Evolutionary conservation across 345 rosid species (phyloP), one percentile per base, ranked within the genome.

Genomic region (Garcia nutans): DNA sequence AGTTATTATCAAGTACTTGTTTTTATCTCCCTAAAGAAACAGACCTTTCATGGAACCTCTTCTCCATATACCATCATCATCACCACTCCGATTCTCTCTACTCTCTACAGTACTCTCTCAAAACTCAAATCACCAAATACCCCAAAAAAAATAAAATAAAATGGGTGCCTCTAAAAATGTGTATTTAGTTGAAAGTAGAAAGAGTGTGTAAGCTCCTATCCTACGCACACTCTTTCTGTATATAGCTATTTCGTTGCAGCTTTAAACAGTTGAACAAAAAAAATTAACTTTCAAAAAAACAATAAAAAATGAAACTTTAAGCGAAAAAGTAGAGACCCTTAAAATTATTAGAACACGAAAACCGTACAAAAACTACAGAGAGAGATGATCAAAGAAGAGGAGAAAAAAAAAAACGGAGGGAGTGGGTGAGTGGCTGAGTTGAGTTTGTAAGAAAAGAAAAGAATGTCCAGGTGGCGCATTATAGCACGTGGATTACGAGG

Each of bases 211-310:
- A 76, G 84, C 89, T 85, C 88, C 84, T 88, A 82, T 85, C 90
- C 89, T 86, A 83, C 85, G 86, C 90, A 77, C 81, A 79, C 82
- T 82, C 89, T 88, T 86, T 83, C 92, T 84, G 87, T 74, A 86
- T 65, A 84, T 82, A 84, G 89, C 78, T 90, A 87, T 87, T 84
- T 80, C 93, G 80, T 92, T 70, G 96, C 97, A 92, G 96, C 96
- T 91, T 94, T 88, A 82, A 85, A 84, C 88, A 83, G 85, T 72
- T 70, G 37, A 12, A 28, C 13, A 45, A 41, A 31, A 3, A 10
- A 26, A 33, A 42, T 33, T 10, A 28, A 28, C 5, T 44, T 1
- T 2, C 19, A 5, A 49, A 45, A 19, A 23, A 37, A 13, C 12
- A 31, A 7, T 45, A 11, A 33, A 75, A 6, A 65, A 23, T 10